Evolutionary conservation across 202 grass and related monocot genomes (phyloP).

Genomic region (Setaria italica): DNA sequence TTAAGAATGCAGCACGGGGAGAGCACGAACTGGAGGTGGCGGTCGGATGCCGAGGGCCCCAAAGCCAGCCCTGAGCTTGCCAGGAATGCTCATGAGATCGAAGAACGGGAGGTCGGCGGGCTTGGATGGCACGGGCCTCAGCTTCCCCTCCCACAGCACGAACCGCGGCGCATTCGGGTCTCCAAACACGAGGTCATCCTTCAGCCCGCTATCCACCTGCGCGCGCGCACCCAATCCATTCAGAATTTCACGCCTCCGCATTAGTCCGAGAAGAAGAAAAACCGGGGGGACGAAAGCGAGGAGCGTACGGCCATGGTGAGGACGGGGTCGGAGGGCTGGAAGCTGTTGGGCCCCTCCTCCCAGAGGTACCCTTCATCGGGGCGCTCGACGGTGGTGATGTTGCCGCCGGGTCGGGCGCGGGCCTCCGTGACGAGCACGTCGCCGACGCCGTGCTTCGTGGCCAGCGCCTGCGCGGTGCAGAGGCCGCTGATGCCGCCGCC

Average conservation of each 20-base stretch:
- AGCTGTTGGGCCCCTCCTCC: slow-evolving; percentile 98
- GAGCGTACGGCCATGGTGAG: slow-evolving; percentile 75
- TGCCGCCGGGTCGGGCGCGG: slow-evolving; percentile 71
- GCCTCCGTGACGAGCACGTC: slow-evolving; percentile 85
- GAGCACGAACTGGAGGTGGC: slow-evolving; percentile 81
- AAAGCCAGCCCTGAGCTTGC: slow-evolving; percentile 82
- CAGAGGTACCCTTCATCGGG: slow-evolving; percentile 76
- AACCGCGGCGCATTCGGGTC: slow-evolving; percentile 88
- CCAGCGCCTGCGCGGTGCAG: slow-evolving; percentile 88
- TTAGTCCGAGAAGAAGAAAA: background rate
- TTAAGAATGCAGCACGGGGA: slow-evolving; percentile 33
- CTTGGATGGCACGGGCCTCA: slow-evolving; percentile 86
- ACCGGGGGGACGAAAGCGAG: background rate
- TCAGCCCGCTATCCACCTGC: slow-evolving; percentile 85
- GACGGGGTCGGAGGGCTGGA: slow-evolving; percentile 90
- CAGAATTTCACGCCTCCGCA: background rate
- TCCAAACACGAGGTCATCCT: slow-evolving; percentile 91
- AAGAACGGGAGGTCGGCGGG: slow-evolving; percentile 81
- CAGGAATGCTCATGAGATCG: slow-evolving; percentile 83
- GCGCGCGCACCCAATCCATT: slow-evolving; percentile 19
- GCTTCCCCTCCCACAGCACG: slow-evolving; percentile 86
- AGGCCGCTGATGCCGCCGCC: slow-evolving; percentile 87
- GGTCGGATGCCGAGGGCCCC: slow-evolving; percentile 85
- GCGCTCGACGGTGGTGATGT: slow-evolving; percentile 88
- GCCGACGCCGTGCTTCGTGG: slow-evolving; percentile 55